Evolutionary conservation across 176 grass and related monocot species (phyloP).

Genomic region (Avena insularis): DNA sequence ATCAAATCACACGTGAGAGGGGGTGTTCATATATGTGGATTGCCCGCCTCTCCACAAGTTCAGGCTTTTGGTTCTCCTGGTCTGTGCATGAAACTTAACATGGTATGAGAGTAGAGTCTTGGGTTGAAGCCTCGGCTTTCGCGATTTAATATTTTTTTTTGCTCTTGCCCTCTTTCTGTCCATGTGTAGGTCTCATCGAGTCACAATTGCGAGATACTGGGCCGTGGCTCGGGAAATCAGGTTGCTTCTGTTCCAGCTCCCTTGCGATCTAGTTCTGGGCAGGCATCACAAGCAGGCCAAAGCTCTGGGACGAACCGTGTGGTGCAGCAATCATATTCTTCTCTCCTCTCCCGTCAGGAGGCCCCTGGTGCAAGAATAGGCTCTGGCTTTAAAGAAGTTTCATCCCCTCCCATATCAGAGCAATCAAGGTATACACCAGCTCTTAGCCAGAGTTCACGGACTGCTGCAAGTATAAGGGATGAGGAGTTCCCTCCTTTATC

Average conservation of each 20-base stretch:
- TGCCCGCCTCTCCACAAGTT: too few species aligned
- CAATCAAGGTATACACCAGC: constrained; percentile 54
- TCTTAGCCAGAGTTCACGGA: constrained; percentile 55
- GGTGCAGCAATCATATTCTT: constrained; percentile 56
- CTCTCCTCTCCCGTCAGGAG: constrained; percentile 52
- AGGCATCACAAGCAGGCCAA: constrained; percentile 37
- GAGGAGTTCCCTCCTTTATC: constrained; percentile 67
- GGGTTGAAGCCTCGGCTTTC: not conserved
- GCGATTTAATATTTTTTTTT: not conserved
- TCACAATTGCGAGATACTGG: not conserved
- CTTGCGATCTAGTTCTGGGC: constrained; percentile 32
- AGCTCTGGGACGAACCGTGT: constrained; percentile 33
- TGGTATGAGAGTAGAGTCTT: not conserved
- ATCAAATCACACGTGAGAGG: too few species aligned
- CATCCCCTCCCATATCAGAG: constrained; percentile 55
- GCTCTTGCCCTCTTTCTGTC: not conserved
- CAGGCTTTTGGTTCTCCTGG: too few species aligned
- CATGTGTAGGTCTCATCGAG: not conserved
- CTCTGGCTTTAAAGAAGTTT: constrained; percentile 46
- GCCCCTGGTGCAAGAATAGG: constrained; percentile 37
- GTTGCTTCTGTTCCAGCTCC: constrained; percentile 23
- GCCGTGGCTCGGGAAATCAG: constrained; percentile 32
- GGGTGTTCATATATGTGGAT: too few species aligned
- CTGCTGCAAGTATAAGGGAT: constrained; percentile 42
- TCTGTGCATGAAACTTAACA: not conserved